A percentile compares a stretch with the other conserved stretches of the same genome.
Evolutionary conservation across 202 grass and related monocot genomes (phyloP).

Genomic region (Cymbopogon flexuosus): DNA sequence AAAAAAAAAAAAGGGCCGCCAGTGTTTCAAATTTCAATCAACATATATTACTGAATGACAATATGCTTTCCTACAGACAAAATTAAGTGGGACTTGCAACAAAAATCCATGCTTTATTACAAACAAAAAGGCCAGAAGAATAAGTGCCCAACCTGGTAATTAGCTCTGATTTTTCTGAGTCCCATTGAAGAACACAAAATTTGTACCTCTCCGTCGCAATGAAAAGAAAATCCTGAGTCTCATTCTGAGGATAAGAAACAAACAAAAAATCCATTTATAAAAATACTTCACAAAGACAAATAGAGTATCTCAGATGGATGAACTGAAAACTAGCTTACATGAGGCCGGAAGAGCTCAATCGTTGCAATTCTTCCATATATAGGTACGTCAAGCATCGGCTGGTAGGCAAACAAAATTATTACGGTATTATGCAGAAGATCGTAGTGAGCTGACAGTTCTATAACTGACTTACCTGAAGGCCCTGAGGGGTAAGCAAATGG

Average conservation of each 20-base stretch:
- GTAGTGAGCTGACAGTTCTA: neutral
- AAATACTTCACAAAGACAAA: neutral
- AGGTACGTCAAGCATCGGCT: conserved; percentile 96
- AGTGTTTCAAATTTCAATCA: neutral
- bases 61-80: neutral
- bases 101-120: neutral
- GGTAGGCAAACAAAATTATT: conserved; percentile 20
- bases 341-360: conserved; percentile 86
- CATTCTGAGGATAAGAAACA: conserved; percentile 47
- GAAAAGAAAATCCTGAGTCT: conserved; percentile 97
- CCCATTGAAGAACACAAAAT: conserved; percentile 98
- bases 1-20: neutral
- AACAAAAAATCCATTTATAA: conserved; percentile 3
- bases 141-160: conserved; percentile 65
- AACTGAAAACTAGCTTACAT: conserved; percentile 42
- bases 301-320: neutral
- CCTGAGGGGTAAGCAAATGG: conserved; percentile 94
- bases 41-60: neutral
- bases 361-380: conserved; percentile 97
- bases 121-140: neutral
- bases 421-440: neutral
- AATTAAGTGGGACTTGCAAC: neutral
- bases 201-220: conserved; percentile 96
- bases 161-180: conserved; percentile 83
- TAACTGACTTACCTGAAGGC: conserved; percentile 62